Percentiles rank a stretch among this genome's conserved stretches.
Evolutionary conservation across 495 filamentous ascomycete species (phyloP).

Genomic region (Copromyces sp.): DNA sequence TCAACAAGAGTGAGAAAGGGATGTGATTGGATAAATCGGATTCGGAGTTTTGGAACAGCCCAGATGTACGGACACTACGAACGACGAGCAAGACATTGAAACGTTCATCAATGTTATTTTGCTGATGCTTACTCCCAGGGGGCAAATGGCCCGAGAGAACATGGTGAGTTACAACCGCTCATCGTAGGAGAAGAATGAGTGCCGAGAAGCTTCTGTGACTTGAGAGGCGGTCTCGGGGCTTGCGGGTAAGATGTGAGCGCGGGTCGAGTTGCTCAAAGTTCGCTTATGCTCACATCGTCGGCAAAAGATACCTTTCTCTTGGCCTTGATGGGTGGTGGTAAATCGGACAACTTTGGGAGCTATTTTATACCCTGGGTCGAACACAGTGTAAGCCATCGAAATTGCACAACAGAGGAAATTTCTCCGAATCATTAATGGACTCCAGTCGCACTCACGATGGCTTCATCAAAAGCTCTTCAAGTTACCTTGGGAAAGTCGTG

Average conservation of each 20-base stretch:
- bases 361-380: not conserved
- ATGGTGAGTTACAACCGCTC: not conserved
- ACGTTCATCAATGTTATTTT: not conserved
- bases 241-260: not conserved
- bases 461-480: not conserved
- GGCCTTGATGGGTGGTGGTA: not conserved
- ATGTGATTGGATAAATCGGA: not conserved
- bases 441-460: not conserved
- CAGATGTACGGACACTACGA: not conserved
- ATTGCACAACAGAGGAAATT: not conserved
- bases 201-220: not conserved
- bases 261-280: not conserved
- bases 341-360: not conserved
- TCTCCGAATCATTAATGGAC: not conserved
- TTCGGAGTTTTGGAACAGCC: not conserved
- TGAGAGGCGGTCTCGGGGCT: not conserved
- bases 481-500: not conserved
- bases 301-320: not conserved
- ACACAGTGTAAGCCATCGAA: not conserved
- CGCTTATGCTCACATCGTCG: not conserved
- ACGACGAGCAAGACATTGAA: not conserved
- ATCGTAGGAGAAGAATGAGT: not conserved
- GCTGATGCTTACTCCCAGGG: not conserved
- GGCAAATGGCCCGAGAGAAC: not conserved
- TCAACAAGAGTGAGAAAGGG: not conserved